phyloP scores from a whole-genome alignment of 2,329 filamentous ascomycete genomes.

The Tolypocladium nubicola region DNA sequence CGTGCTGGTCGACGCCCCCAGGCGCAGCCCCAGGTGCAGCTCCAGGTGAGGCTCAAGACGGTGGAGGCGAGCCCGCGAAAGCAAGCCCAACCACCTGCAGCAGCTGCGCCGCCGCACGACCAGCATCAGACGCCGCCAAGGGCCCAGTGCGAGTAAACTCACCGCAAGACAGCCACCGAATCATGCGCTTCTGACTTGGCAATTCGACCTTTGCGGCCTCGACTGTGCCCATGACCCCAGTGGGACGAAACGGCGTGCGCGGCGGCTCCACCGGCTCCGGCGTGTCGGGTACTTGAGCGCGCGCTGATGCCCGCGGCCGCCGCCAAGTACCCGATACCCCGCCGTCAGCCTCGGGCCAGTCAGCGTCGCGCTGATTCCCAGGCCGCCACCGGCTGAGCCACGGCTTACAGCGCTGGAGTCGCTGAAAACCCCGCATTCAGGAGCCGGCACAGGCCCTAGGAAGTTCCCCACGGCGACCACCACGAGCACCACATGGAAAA shows the following conservation, averaged over 20 bases:
- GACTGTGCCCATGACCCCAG: background rate
- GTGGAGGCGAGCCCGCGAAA: background rate
- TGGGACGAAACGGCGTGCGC: background rate
- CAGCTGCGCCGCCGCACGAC: too few relatives aligned
- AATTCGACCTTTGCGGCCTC: too few relatives aligned
- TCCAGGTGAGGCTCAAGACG: background rate
- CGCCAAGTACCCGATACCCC: slow-evolving; percentile 1
- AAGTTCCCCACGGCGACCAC: too few relatives aligned
- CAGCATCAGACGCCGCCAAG: background rate
- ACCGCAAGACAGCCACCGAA: background rate
- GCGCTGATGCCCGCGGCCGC: background rate
- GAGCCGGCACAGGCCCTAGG: background rate
- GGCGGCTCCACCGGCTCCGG: background rate
- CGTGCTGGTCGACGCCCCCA: too few relatives aligned
- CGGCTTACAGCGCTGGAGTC: background rate
- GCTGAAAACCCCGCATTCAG: slow-evolving; percentile 1
- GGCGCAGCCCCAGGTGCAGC: background rate
- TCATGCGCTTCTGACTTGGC: background rate
- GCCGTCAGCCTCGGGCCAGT: slow-evolving; percentile 6
- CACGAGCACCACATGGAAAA: background rate
- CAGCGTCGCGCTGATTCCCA: slow-evolving; percentile 3
- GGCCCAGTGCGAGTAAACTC: background rate
- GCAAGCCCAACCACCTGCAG: background rate
- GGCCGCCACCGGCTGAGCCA: background rate
- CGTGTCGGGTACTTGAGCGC: background rate